Conservation (phyloP, 345 rosid species). For the Linum usitatissimum region DNA sequence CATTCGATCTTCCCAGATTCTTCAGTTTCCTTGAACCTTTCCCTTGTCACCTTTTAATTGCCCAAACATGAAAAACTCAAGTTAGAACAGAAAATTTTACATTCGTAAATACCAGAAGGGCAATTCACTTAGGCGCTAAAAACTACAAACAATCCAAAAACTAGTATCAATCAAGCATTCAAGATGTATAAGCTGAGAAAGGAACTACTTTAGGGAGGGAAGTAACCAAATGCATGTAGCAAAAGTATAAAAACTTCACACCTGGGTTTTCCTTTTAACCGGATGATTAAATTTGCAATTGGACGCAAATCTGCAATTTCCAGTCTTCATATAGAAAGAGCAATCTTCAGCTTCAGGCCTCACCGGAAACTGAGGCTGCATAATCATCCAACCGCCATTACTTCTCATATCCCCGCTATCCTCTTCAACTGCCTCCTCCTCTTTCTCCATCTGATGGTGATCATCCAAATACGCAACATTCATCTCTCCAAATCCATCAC, state of each 20-base stretch:
- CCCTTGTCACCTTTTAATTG: conserved; percentile 41
- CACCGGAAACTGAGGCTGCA: conserved; percentile 36
- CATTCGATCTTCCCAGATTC: conserved; percentile 65
- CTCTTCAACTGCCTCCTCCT: conserved; percentile 4
- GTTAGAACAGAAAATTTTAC: background rate
- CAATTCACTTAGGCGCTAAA: background rate
- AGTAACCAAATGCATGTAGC: background rate
- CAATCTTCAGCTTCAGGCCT: conserved; percentile 85
- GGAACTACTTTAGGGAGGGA: background rate
- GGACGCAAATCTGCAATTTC: conserved; percentile 73
- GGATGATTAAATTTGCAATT: conserved; percentile 94
- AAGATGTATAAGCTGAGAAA: background rate
- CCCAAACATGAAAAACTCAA: background rate
- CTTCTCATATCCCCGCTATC: conserved; percentile 2
- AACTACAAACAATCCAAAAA: background rate
- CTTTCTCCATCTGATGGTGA: background rate
- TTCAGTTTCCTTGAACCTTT: conserved; percentile 50
- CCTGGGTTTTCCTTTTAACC: conserved; percentile 43
- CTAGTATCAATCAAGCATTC: background rate
- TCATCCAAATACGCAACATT: background rate
- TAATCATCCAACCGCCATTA: background rate
- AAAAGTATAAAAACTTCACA: conserved; percentile 8
- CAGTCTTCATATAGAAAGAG: conserved; percentile 63
- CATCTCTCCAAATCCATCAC: conserved; percentile 2
- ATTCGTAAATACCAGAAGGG: background rate